Percentiles rank a stretch among this genome's conserved stretches.
These are phyloP conservation scores for Notholithocarpus densiflorus DNA, from an alignment of 306 rosid species.

Conservation along the genomic window DNA sequence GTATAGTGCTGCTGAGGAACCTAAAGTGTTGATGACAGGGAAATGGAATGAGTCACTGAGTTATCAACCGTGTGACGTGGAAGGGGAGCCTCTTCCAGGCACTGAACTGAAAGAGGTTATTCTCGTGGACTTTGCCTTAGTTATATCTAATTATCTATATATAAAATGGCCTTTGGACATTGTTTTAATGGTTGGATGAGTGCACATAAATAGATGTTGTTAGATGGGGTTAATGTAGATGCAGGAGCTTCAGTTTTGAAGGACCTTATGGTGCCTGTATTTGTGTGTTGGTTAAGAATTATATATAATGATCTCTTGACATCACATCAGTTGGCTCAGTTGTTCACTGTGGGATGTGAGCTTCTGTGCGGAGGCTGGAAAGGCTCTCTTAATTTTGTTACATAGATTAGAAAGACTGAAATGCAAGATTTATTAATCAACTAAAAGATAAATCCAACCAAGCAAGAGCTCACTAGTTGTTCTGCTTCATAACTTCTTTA, in stretches of 20 bases:
- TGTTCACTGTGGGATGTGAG: not conserved
- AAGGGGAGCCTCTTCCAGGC: conserved; percentile 87
- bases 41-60: conserved; percentile 86
- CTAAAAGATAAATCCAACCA: not conserved
- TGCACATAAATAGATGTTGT: not conserved
- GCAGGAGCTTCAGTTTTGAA: not conserved
- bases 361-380: not conserved
- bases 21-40: conserved; percentile 88
- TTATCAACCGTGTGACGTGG: conserved; percentile 81
- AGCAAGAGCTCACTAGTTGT: not conserved
- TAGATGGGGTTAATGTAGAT: not conserved
- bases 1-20: conserved; percentile 84
- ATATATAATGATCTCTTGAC: not conserved
- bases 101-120: conserved; percentile 83
- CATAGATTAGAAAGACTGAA: not conserved
- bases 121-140: not conserved
- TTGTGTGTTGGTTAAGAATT: not conserved
- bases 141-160: not conserved
- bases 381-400: not conserved
- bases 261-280: not conserved
- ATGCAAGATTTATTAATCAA: not conserved
- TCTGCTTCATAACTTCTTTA: not conserved
- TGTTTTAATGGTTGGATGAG: not conserved
- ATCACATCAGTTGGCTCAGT: not conserved
- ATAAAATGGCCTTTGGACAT: not conserved